A percentile compares a stretch with the other conserved stretches of the same genome.
These are phyloP conservation scores for Monilinia fructigena DNA, from an alignment of 2,329 filamentous ascomycete species.

Conservation along the genomic window DNA sequence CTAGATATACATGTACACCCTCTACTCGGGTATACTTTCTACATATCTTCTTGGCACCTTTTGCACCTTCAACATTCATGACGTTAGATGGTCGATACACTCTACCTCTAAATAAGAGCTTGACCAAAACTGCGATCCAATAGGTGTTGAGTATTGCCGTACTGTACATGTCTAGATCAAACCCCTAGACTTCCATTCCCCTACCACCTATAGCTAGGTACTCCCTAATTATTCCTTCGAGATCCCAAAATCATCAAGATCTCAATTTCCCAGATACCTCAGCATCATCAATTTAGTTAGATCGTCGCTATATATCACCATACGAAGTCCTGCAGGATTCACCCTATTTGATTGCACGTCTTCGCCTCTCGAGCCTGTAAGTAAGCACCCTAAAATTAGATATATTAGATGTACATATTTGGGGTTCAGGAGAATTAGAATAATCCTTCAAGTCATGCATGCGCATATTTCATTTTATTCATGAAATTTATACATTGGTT, in stretches of 20 bases:
- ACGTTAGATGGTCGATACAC: too few species aligned
- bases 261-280: not conserved
- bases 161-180: not conserved
- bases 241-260: not conserved
- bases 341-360: slow-evolving; percentile 9
- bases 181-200: not conserved
- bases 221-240: not conserved
- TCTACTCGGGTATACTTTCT: too few species aligned
- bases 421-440: not conserved
- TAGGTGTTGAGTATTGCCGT: not conserved
- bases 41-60: too few species aligned
- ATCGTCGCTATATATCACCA: not conserved
- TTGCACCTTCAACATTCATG: not conserved
- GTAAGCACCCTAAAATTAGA: slow-evolving; percentile 1
- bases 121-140: not conserved
- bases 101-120: not conserved
- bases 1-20: too few species aligned
- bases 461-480: too few species aligned
- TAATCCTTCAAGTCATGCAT: slow-evolving; percentile 6
- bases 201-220: not conserved
- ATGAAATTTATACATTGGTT: too few species aligned
- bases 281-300: slow-evolving; percentile 2
- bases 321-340: not conserved
- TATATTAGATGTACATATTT: not conserved
- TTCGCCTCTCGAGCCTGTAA: slow-evolving; percentile 3